Evolutionary conservation across 805 yeast species (phyloP).

Genomic region (Hanseniaspora meyeri): DNA sequence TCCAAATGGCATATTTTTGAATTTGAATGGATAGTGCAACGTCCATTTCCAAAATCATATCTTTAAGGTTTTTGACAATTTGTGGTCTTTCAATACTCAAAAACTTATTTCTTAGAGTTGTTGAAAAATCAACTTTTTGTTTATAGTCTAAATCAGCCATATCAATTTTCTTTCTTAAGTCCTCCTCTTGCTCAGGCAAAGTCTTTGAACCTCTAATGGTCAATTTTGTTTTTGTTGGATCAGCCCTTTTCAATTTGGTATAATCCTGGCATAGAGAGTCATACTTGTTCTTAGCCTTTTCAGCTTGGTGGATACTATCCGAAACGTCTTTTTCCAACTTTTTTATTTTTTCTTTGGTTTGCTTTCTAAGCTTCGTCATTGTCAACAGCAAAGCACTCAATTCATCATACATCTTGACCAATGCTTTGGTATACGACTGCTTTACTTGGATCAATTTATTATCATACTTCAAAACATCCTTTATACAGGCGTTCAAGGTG

Average conservation of each 20-base stretch:
- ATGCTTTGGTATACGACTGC: constrained; percentile 60
- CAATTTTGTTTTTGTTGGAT: constrained; percentile 73
- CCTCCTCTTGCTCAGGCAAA: constrained; percentile 79
- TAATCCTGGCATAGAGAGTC: constrained; percentile 72
- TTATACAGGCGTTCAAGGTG: constrained; percentile 55
- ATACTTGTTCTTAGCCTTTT: constrained; percentile 73
- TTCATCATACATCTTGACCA: constrained; percentile 80
- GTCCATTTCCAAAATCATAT: constrained; percentile 74
- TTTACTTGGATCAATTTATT: constrained; percentile 65
- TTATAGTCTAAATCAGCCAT: constrained; percentile 79
- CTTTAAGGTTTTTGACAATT: constrained; percentile 55
- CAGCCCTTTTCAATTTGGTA: constrained; percentile 67
- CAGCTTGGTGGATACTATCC: constrained; percentile 74
- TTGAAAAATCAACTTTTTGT: constrained; percentile 59
- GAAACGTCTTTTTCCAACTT: constrained; percentile 71
- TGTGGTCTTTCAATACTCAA: constrained; percentile 66
- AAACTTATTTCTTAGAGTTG: constrained; percentile 61
- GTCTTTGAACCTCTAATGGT: constrained; percentile 69
- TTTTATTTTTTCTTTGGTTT: constrained; percentile 67
- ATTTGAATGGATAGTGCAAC: constrained; percentile 80
- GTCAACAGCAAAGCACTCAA: constrained; percentile 56
- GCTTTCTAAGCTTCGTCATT: constrained; percentile 60
- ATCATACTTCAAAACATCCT: constrained; percentile 60
- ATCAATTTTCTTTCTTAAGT: constrained; percentile 65
- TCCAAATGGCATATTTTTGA: constrained; percentile 77